These are phyloP conservation scores for Perkinsus olseni DNA, from an alignment of 169 alveolate species.

Conservation along the genomic window DNA sequence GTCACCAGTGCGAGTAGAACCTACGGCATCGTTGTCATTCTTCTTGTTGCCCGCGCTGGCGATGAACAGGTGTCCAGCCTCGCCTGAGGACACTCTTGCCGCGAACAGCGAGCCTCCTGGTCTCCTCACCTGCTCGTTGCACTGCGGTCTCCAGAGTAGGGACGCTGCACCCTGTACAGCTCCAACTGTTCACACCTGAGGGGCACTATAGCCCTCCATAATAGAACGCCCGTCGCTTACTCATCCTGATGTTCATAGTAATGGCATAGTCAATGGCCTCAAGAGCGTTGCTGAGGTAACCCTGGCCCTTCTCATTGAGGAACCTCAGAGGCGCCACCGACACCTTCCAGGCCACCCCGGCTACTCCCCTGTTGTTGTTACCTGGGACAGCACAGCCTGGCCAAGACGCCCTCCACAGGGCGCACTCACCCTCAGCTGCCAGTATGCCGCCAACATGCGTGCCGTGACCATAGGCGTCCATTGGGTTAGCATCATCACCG, in stretches of 20 bases:
- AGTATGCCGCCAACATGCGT: constrained; percentile 52
- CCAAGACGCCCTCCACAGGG: neutral
- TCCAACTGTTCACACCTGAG: neutral
- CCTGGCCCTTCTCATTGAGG: constrained; percentile 42
- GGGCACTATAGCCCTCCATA: neutral
- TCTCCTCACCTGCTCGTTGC: neutral
- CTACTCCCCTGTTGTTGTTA: neutral
- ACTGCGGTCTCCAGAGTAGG: neutral
- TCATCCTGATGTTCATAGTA: constrained; percentile 43
- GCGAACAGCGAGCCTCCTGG: constrained; percentile 11
- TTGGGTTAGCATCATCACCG: constrained; percentile 36
- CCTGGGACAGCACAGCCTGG: neutral
- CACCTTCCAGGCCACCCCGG: neutral
- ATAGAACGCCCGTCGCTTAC: neutral
- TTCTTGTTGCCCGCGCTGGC: constrained; percentile 33
- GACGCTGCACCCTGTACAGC: neutral
- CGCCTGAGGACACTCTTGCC: constrained; percentile 9
- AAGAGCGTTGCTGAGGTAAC: constrained; percentile 46
- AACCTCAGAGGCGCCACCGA: constrained; percentile 35
- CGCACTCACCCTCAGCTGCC: constrained; percentile 16
- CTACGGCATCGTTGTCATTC: constrained; percentile 20
- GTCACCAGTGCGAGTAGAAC: neutral
- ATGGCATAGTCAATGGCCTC: constrained; percentile 50
- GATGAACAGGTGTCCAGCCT: constrained; percentile 13
- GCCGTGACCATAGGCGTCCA: constrained; percentile 59